Percentiles rank a stretch among this genome's conserved stretches.
Evolutionary conservation across 495 filamentous ascomycete genomes (phyloP).

Genomic region (Talaromyces liani): DNA sequence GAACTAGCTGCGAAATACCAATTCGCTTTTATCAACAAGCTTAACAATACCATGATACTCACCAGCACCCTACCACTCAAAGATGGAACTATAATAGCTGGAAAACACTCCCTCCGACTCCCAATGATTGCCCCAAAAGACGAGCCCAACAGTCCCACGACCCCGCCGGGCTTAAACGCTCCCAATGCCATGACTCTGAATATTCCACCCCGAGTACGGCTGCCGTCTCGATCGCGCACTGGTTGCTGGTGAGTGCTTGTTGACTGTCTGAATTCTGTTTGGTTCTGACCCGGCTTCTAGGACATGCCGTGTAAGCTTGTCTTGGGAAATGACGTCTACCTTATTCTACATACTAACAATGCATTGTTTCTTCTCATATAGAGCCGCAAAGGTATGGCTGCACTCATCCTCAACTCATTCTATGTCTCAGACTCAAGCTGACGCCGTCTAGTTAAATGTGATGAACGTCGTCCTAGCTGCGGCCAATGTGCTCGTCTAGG

Average conservation of each 20-base stretch:
- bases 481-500: constrained; percentile 51
- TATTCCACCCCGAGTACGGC: constrained; percentile 35
- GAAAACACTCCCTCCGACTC: constrained; percentile 30
- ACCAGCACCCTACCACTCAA: constrained; percentile 31
- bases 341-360: background rate
- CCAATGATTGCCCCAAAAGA: constrained; percentile 45
- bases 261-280: constrained; percentile 10
- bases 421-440: background rate
- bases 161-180: constrained; percentile 3
- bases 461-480: constrained; percentile 45
- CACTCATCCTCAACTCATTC: background rate
- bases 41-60: constrained; percentile 21
- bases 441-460: constrained; percentile 38
- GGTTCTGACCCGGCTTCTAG: constrained; percentile 19
- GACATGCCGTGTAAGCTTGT: constrained; percentile 42
- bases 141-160: constrained; percentile 15
- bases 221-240: constrained; percentile 46
- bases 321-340: background rate
- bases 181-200: constrained; percentile 15
- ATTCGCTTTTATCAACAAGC: background rate
- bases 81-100: constrained; percentile 25
- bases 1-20: background rate
- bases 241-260: constrained; percentile 42
- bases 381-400: constrained; percentile 43
- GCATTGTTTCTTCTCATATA: constrained; percentile 14